Conservation (phyloP, 1,284 basidiomycete genomes). For the Trichosporon coremiiforme region DNA sequence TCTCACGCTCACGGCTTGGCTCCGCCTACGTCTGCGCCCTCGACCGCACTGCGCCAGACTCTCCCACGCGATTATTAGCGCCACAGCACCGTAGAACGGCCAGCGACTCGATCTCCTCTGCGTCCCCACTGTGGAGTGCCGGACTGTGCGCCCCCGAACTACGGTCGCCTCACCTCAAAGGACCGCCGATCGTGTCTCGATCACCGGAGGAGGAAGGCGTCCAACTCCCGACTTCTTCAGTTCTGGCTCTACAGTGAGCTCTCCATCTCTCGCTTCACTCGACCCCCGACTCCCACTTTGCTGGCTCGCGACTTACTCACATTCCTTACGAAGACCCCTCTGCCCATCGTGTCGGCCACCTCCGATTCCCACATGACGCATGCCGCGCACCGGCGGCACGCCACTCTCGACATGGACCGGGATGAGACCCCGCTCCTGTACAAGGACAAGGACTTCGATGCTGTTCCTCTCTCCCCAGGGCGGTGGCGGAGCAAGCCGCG, state of each 20-base stretch:
- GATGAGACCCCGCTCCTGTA: slow-evolving; percentile 11
- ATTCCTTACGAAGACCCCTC: neutral
- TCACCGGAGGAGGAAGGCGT: too few species aligned
- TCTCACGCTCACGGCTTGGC: neutral
- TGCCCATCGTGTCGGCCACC: neutral
- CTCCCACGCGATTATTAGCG: neutral
- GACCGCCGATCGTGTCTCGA: neutral
- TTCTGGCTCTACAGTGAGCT: too few species aligned
- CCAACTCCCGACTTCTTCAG: too few species aligned
- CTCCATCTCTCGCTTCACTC: too few species aligned
- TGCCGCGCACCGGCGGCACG: neutral
- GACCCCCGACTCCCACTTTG: too few species aligned
- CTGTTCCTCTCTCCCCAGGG: neutral
- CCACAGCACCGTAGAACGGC: neutral
- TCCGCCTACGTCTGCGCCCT: neutral
- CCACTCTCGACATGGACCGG: neutral
- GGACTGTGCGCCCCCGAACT: too few species aligned
- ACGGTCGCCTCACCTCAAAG: neutral
- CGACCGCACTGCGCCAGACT: neutral
- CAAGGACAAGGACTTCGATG: slow-evolving; percentile 10
- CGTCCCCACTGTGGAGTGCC: too few species aligned
- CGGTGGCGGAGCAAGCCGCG: slow-evolving; percentile 8
- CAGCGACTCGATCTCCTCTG: neutral
- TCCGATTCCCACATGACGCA: neutral
- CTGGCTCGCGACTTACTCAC: neutral